Evolutionary conservation across 371 early-diverging fungal genomes (phyloP), one percentile per base, ranked within the genome.

Genomic region (Conidiobolus incongruus): DNA sequence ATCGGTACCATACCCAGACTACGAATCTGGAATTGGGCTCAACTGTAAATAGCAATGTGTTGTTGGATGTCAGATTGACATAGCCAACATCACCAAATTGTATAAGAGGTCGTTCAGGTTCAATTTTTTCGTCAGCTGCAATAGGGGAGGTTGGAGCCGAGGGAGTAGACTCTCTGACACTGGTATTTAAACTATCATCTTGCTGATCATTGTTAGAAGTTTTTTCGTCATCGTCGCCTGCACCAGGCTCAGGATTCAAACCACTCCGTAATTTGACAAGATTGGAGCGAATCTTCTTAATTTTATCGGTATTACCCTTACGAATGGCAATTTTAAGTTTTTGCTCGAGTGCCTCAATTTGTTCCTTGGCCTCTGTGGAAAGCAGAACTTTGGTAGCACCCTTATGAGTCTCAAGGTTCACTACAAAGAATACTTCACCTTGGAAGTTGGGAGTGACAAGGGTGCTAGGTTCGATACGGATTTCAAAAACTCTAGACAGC

Each of bases 241-340:
- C 52, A 20, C 54, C n/a, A n/a, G n/a, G n/a, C 55, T n/a, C n/a
- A n/a, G n/a, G n/a, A n/a, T n/a, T n/a, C n/a, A n/a, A n/a, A 12
- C 61, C 61, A 29, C 59, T 51, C 6, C 56, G 50, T 21, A 59
- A 49, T 15, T 47, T 40, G 30, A 77, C 72, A 31, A 93, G 54
- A 48, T 84, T 82, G 33, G 73, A 76, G n/a, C 65, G 46, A 30
- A 90, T 72, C 52, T 91, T 89, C 38, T 75, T 67, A 2, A 81
- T 74, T 55, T 95, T 96, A 22, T 94, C 95, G 2, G 68, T 64
- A 8, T 75, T 72, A 13, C 81, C 84, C 54, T 96, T 96, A 35
- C 94, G 70, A 36, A 64, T 68, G 0, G 94, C 94, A 54, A 96
- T 96, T 58, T 95, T 95, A 26, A 94, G 64, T 58, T 95, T 96